Evolutionary conservation across 2,329 filamentous ascomycete genomes (phyloP), one percentile per base, ranked within the genome.

Genomic region (Aspergillus neoniger): DNA sequence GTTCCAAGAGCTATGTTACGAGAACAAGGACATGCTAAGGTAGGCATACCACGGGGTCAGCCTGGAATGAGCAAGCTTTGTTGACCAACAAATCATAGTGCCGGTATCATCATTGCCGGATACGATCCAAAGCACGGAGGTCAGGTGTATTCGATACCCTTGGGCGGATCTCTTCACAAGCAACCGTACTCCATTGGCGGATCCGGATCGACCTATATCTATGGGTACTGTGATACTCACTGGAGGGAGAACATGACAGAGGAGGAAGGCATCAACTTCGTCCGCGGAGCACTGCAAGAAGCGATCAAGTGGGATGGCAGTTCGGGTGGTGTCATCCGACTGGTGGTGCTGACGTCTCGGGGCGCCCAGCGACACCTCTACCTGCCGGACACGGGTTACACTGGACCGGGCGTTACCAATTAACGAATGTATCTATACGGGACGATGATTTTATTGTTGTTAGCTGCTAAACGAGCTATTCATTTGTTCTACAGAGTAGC

Each of bases 291-390:
- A 32, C 82, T 99, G 74, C 83, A 87, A 72, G 94, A 99, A 83
- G 95, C 95, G 15, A 98, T 99, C 85, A 96, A 96, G 81, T 99
- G 95, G 95, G 95, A 99, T 76, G 95, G 95, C 66, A 97, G 93
- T 82, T 98, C 95, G 3, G 95, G 95, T 67, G 95, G 95, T 81
- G 95, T 99, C 62, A 99, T 99, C 73, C 88, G 95, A 70, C 92
- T 99, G 91, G 94, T 98, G 64, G 95, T 99, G 61, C 81, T 99
- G 79, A 99, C 94, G 64, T 88, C 88, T 71, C 87, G 90, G 74
- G 95, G 95, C 38, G 93, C 94, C 6, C 88, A 95, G 79, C 87
- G 95, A 80, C 95, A 98, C 82, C 80, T 99, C 75, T 99, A 98
- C 79, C 85, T 99, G 73, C 95, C 95, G 47, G 94, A 99, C 81